Evolutionary conservation across 202 grass and related monocot species (phyloP).

Genomic region (Schoenoplectus tabernaemontani): DNA sequence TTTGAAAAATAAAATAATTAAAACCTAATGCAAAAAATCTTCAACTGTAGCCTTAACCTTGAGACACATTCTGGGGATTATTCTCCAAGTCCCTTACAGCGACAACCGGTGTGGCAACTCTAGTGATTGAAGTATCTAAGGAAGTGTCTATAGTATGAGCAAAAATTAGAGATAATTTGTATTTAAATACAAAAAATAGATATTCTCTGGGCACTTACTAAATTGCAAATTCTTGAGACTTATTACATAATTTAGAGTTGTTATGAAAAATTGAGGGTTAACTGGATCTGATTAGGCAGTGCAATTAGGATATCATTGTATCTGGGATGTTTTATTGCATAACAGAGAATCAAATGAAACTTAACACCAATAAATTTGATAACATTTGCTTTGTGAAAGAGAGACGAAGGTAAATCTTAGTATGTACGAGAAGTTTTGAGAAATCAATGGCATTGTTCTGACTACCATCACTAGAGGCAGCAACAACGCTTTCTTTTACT

Average conservation of each 20-base stretch:
- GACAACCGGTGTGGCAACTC: too few relatives aligned
- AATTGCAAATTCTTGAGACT: background rate
- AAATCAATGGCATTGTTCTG: constrained; percentile 28
- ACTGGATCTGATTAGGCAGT: background rate
- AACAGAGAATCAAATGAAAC: too few relatives aligned
- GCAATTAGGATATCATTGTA: background rate
- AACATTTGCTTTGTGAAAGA: background rate
- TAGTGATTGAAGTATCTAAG: too few relatives aligned
- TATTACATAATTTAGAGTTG: background rate
- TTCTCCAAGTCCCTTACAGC: too few relatives aligned
- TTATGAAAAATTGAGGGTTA: background rate
- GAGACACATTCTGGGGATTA: too few relatives aligned
- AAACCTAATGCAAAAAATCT: too few relatives aligned
- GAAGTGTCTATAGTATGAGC: too few relatives aligned
- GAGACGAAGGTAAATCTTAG: background rate
- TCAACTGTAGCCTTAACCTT: too few relatives aligned
- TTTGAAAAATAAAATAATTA: too few relatives aligned
- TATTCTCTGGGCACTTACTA: background rate
- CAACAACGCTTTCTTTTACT: background rate
- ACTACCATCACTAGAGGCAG: background rate
- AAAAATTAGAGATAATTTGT: too few relatives aligned
- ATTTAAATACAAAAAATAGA: too few relatives aligned
- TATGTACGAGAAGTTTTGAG: constrained; percentile 63
- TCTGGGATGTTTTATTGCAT: background rate
- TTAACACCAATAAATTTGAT: too few relatives aligned